Percentiles rank a stretch among this genome's conserved stretches.
phyloP scores from a whole-genome alignment of 371 early-diverging fungal species.

The Apophysomyces variabilis region DNA sequence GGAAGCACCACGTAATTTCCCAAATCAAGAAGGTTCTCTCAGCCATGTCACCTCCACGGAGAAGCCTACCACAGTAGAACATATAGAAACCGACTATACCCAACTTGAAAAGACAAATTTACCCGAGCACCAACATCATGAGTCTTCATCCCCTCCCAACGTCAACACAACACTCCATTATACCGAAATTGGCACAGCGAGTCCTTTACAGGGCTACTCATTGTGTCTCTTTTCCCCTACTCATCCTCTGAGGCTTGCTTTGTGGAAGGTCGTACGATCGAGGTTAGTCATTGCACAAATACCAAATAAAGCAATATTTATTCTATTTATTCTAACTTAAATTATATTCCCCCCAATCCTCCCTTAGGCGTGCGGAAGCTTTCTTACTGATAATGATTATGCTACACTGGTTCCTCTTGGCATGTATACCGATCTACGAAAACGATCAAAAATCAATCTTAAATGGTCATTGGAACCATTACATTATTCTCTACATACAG shows the following conservation, averaged over 20 bases:
- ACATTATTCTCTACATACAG: conserved; percentile 51
- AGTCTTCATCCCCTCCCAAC: background rate
- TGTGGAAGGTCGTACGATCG: conserved; percentile 42
- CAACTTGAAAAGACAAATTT: background rate
- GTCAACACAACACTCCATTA: background rate
- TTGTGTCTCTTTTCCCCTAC: conserved; percentile 31
- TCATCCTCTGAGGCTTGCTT: conserved; percentile 26
- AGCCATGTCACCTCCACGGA: conserved; percentile 2
- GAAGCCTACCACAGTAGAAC: conserved; percentile 1
- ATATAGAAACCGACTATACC: conserved; percentile 3
- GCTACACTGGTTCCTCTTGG: conserved; percentile 60
- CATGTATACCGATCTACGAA: conserved; percentile 49
- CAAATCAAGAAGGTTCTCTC: background rate
- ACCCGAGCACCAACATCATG: background rate
- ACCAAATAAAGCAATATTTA: background rate
- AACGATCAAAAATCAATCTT: conserved; percentile 51
- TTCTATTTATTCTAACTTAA: conserved; percentile 3
- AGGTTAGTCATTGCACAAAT: conserved; percentile 36
- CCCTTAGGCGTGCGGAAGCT: conserved; percentile 43
- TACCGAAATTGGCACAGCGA: background rate
- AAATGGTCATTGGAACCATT: conserved; percentile 59
- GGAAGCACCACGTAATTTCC: background rate
- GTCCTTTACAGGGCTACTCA: conserved; percentile 36
- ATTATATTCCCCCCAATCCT: background rate
- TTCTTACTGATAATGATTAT: conserved; percentile 51